Percentiles rank a stretch among this genome's conserved stretches.
Evolutionary conservation across 192 early-diverging fungal genomes (phyloP).

Genomic region (Mortierella alpina): DNA sequence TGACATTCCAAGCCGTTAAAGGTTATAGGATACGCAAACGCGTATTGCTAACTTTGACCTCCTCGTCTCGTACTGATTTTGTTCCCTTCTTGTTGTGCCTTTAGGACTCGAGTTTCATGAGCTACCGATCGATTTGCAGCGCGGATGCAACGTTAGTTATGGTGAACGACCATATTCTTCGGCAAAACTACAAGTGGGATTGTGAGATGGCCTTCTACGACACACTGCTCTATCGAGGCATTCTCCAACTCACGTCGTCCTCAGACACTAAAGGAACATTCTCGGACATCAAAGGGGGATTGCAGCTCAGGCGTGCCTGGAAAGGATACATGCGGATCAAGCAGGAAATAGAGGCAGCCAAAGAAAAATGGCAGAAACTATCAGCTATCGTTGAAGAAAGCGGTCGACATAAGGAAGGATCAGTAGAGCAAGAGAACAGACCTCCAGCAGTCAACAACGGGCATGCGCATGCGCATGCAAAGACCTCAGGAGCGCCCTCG

Average conservation of each 20-base stretch:
- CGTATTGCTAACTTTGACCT: not conserved
- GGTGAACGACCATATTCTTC: constrained; percentile 30
- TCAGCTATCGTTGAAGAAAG: not conserved
- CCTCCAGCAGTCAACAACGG: not conserved
- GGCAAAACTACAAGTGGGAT: constrained; percentile 59
- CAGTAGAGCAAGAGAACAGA: not conserved
- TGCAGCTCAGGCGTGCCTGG: constrained; percentile 53
- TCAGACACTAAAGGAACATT: constrained; percentile 56
- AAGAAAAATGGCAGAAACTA: constrained; percentile 30
- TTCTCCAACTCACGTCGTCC: constrained; percentile 48
- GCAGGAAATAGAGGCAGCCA: constrained; percentile 50
- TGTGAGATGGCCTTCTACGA: constrained; percentile 58
- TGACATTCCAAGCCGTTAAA: not conserved
- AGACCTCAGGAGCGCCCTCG: not conserved
- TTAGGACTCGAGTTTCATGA: constrained; percentile 49
- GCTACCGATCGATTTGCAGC: constrained; percentile 30
- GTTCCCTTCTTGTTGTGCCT: not conserved
- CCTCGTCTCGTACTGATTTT: not conserved
- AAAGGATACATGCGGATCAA: constrained; percentile 55
- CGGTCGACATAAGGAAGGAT: not conserved
- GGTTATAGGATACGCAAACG: not conserved
- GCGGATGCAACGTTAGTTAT: constrained; percentile 26
- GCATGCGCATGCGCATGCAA: not conserved
- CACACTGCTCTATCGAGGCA: constrained; percentile 48
- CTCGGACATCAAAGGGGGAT: constrained; percentile 53